Evolutionary conservation across 805 yeast genomes (phyloP), one percentile per base, ranked within the genome.

Genomic region (Candida oleophila): DNA sequence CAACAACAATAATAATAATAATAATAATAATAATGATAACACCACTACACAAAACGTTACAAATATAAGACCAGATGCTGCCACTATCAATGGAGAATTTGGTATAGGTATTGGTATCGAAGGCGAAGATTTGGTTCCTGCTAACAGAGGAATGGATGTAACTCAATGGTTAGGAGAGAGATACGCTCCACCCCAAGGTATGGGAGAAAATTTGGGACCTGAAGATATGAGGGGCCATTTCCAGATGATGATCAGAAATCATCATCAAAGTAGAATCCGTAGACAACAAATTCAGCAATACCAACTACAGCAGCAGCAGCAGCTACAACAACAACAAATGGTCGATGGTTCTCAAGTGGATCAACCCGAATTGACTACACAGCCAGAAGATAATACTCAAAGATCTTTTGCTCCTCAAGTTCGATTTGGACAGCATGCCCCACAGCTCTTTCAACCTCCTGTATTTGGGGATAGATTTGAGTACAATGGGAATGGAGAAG

Each of bases 361-460:
- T 9, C 8, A 21, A 25, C 20, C 19, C 20, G 15, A 20, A 15
- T 7, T 14, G 14, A 15, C 14, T 16, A 7, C 14, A 35, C 37
- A n/a, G 40, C 41, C 32, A n/a, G 28, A 42, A 30, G 48, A 12
- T 28, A 25, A 22, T 30, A 38, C 15, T 22, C 38, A 19, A 43
- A 40, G 32, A 15, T 39, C 19, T 33, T 43, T 37, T 8, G 38
- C 36, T 20, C 22, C 38, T 36, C 49, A 38, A 43, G 32, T 30
- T 20, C 42, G 41, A 22, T 56, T 58, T 38, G 64, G 61, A 3
- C 62, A 59, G 15, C 61, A 70, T 53, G 76, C 75, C 3, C 76
- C 76, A 1, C 76, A 69, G 36, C 66, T 71, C 9, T 53, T 55
- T 15, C 77, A 71, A 49, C 73, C 72, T 4, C 67, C 76, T 14